Evolutionary conservation across 2,329 filamentous ascomycete genomes (phyloP), one percentile per base, ranked within the genome.

Genomic region (Neurospora sp.): DNA sequence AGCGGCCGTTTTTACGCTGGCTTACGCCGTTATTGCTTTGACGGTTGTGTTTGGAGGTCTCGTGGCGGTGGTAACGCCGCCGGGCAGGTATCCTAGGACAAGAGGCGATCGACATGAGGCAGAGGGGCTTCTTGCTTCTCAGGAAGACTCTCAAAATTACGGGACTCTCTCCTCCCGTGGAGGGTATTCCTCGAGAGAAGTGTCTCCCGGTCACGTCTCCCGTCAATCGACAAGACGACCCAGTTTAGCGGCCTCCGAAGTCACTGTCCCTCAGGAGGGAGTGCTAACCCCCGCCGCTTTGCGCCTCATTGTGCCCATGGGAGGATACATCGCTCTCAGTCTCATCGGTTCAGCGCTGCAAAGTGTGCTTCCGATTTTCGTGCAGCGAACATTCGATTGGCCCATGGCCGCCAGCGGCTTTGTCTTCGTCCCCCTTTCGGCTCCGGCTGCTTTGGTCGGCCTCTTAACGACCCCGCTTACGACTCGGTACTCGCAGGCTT

Each of bases 331-430:
- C 17, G 69, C 71, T 37, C 36, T 76, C 41, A 67, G 67, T 4
- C 23, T 76, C 40, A 68, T 76, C 40, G 43, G 67, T 4, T 72
- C 74, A 3, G 71, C 74, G 2, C 70, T 76, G 3, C 70, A 74
- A 23, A 73, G 72, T 38, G 71, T 75, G 5, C 70, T 76, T 15
- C 74, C 74, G 6, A 69, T 74, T 8, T 73, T 74, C 65, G 71
- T 70, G 23, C 66, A 70, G 43, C 70, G 68, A 6, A 69, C 68
- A 12, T 71, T 74, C 39, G 41, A 69, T 40, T 75, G 74, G 74
- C 67, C 70, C 15, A 68, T 72, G 15, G 66, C 70, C 1, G 52
- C 65, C 4, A 70, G 12, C 57, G 74, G 73, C 6, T 69, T 71
- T n/a, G 66, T 72, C 15, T 74, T 76, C 39, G 70, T 75, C 10